Evolutionary conservation across 2,329 filamentous ascomycete species (phyloP), one percentile per base, ranked within the genome.

Genomic region (Knufia fluminis): DNA sequence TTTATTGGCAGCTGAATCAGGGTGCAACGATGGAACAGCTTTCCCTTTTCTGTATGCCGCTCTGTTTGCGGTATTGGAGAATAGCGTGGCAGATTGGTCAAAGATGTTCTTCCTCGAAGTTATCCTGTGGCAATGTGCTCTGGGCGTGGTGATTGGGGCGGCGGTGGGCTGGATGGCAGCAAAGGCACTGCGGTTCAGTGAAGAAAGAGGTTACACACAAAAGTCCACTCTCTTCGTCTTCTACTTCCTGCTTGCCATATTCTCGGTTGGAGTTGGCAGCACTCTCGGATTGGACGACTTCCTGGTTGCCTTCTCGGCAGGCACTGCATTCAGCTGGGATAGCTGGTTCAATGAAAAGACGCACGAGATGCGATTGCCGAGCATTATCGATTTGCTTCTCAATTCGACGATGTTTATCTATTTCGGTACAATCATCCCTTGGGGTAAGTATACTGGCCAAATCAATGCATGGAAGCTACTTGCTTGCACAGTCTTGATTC

Each of bases 31-130:
- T 53, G 61, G 76, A 31, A 52, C 75, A 3, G 73, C 72, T 0
- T 78, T 78, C 52, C 76, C 76, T 0, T 79, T 79, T 57, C 61
- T 79, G 1, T 79, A 76, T 55, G 60, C 74, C n/a, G 75, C 74
- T 0, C 57, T 79, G 0, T 69, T 67, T 43, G 61, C 71, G 17
- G 58, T 76, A 4, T 69, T 68, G 6, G 61, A 69, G 26, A 54
- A 58, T 3, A 67, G 64, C 1, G 51, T 63, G 2, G 65, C 61
- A 3, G 64, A 63, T 3, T 68, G 72, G 0, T 45, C 75, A 51
- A 74, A 72, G 53, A 67, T 76, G 43, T 79, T 73, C 69, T 65
- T 78, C 48, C 62, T 77, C 1, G 67, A 76, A 50, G 77, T 75
- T 0, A 61, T 78, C 3, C 65, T 79, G 2, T 79, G 75, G 69